These are phyloP conservation scores for Calcarisporium arbuscula DNA, from an alignment of 2,329 filamentous ascomycete species.

Conservation along the genomic window DNA sequence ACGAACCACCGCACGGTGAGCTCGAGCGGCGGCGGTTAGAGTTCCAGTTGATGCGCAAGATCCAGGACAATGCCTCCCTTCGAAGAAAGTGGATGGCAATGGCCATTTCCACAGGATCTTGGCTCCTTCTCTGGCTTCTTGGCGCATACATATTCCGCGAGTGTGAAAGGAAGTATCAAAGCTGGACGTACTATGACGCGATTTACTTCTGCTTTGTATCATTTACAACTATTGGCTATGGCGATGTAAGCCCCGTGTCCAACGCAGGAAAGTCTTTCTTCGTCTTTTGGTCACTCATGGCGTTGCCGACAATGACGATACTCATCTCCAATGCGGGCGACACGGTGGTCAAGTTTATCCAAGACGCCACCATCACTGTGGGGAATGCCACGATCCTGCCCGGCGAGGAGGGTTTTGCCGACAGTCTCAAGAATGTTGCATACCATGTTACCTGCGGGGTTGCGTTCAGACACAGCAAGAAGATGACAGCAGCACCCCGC, in stretches of 20 bases:
- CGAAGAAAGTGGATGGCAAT: slow-evolving; percentile 73
- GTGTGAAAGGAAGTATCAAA: slow-evolving; percentile 46
- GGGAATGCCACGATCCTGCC: slow-evolving; percentile 57
- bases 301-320: slow-evolving; percentile 82
- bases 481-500: too few relatives aligned
- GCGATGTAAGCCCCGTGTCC: slow-evolving; percentile 69
- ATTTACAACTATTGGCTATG: slow-evolving; percentile 82
- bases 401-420: slow-evolving; percentile 42
- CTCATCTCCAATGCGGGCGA: slow-evolving; percentile 79
- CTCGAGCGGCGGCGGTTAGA: slow-evolving; percentile 60
- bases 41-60: slow-evolving; percentile 74
- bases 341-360: slow-evolving; percentile 63
- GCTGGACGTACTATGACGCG: slow-evolving; percentile 70
- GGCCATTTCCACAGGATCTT: slow-evolving; percentile 58
- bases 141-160: slow-evolving; percentile 68
- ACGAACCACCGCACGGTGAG: slow-evolving; percentile 29
- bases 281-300: slow-evolving; percentile 85
- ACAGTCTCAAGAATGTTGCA: slow-evolving; percentile 37
- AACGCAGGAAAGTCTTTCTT: slow-evolving; percentile 80
- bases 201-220: slow-evolving; percentile 84
- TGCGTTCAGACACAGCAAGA: slow-evolving; percentile 24
- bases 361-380: slow-evolving; percentile 48
- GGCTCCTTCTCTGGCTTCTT: slow-evolving; percentile 70
- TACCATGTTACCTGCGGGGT: slow-evolving; percentile 36
- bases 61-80: slow-evolving; percentile 59